Evolutionary conservation across 768 basidiomycete species (phyloP), one percentile per base, ranked within the genome.

Genomic region (Rhizopogon salebrosus): DNA sequence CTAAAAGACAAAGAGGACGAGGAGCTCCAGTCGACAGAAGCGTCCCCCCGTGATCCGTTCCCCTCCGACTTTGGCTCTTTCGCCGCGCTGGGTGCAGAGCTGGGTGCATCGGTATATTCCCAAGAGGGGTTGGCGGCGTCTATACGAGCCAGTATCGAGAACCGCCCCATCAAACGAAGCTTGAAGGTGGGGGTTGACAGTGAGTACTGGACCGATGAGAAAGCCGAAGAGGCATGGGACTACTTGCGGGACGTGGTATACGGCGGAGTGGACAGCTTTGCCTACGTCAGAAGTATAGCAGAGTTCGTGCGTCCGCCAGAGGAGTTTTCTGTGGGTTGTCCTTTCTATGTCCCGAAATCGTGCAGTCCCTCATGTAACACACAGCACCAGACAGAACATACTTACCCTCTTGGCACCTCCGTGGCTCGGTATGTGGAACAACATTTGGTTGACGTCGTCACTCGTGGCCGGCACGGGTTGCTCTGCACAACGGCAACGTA

Each of bases 221-320:
- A 74, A 5, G 80, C 78, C 11, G 64, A 65, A n/a, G 74, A 77
- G 22, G 86, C 79, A 2, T 84, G 88, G 67, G 76, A 74, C n/a
- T 88, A 85, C 59, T 41, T 91, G 16, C 69, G 78, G 18, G 85
- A 89, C 62, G 62, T 89, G n/a, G 87, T 91, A 0, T 91, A 90
- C 62, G 89, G 89, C 0, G 88, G 89, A 41, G 74, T 82, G 0
- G 87, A 89, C 52, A 89, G 89, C 1, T 67, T 83, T 24, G 89
- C 89, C 5, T 91, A 91, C 64, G 77, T 85, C 49, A 75, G 85
- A 54, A 91, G 89, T 63, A 60, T 92, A 51, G 88, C 87, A 23
- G 84, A 87, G 66, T 92, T 91, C 57, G 73, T 84, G 29, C 63
- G 71, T 4, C 62, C 65, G 16, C 62, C 71, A 22, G 45, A 36